Conservation (phyloP, 371 early-diverging fungal species). For the Dichotomocladium elegans region DNA sequence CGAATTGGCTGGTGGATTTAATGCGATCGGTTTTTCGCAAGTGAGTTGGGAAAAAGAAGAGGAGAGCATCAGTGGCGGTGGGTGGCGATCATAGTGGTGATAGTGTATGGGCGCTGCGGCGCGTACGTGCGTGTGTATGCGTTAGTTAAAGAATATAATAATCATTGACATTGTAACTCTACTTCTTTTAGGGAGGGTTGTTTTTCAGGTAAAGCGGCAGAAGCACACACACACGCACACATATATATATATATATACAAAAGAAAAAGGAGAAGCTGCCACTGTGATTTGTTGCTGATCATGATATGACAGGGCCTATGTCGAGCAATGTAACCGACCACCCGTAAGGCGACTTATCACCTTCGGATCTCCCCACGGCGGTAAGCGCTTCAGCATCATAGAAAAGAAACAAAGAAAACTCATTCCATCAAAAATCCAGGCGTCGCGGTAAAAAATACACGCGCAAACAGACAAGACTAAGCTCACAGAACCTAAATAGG, state of each 20-base stretch:
- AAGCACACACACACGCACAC: too few relatives aligned
- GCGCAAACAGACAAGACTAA: too few relatives aligned
- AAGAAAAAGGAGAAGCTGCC: too few relatives aligned
- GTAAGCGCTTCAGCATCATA: constrained; percentile 14
- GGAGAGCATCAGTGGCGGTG: neutral
- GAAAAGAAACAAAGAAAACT: too few relatives aligned
- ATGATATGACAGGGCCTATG: constrained; percentile 56
- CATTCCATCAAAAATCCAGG: too few relatives aligned
- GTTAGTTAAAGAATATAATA: too few relatives aligned
- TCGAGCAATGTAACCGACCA: constrained; percentile 78
- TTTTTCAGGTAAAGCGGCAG: constrained; percentile 47
- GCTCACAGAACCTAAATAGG: constrained; percentile 23
- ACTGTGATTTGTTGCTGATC: neutral
- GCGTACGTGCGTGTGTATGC: too few relatives aligned
- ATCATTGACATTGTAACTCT: neutral
- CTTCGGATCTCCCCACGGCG: constrained; percentile 83
- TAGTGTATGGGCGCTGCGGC: neutral
- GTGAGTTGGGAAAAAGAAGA: constrained; percentile 28
- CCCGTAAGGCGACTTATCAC: constrained; percentile 78
- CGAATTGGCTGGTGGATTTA: constrained; percentile 70
- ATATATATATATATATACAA: too few relatives aligned
- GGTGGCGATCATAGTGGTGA: neutral
- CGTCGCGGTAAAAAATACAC: too few relatives aligned
- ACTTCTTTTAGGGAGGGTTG: constrained; percentile 47
- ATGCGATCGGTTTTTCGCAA: constrained; percentile 95